Percentiles rank a stretch among this genome's conserved stretches.
Evolutionary conservation across 2,329 filamentous ascomycete species (phyloP).

Genomic region (Hysterium pulicare): DNA sequence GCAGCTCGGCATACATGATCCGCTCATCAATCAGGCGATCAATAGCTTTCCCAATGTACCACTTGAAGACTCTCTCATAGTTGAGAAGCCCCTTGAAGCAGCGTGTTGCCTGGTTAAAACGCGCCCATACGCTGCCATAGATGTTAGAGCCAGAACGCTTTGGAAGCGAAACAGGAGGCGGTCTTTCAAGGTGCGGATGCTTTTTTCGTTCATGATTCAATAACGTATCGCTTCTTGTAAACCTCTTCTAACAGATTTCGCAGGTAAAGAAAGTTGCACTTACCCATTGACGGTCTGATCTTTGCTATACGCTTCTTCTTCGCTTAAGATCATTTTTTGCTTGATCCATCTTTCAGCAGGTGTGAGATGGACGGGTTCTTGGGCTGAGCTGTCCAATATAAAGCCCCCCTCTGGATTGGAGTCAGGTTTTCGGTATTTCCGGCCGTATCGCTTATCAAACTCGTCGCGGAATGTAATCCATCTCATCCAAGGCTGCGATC

Average conservation of each 20-base stretch:
- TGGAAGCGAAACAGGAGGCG: too few species aligned
- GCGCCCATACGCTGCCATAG: slow-evolving; percentile 50
- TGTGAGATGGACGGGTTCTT: slow-evolving; percentile 11
- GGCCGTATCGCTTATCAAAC: slow-evolving; percentile 23
- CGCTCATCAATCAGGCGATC: slow-evolving; percentile 61
- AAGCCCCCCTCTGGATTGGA: background rate
- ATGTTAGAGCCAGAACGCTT: too few species aligned
- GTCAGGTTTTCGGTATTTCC: background rate
- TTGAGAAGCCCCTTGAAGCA: slow-evolving; percentile 72
- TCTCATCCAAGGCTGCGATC: slow-evolving; percentile 39
- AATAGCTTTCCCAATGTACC: slow-evolving; percentile 59
- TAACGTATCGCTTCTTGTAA: too few species aligned
- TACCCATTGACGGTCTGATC: slow-evolving; percentile 53
- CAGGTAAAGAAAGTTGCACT: too few species aligned
- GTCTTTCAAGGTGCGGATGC: too few species aligned
- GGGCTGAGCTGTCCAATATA: slow-evolving; percentile 2
- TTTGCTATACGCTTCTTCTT: slow-evolving; percentile 56
- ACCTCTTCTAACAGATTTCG: too few species aligned
- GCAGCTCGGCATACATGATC: slow-evolving; percentile 69
- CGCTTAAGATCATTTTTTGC: slow-evolving; percentile 60
- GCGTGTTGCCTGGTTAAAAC: slow-evolving; percentile 67
- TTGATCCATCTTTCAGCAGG: slow-evolving; percentile 54
- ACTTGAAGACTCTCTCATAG: slow-evolving; percentile 60
- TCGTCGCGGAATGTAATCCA: slow-evolving; percentile 43
- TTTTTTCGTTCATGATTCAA: too few species aligned